Evolutionary conservation across 169 alveolate species (phyloP).

Genomic region (Sarcocystis neurona): DNA sequence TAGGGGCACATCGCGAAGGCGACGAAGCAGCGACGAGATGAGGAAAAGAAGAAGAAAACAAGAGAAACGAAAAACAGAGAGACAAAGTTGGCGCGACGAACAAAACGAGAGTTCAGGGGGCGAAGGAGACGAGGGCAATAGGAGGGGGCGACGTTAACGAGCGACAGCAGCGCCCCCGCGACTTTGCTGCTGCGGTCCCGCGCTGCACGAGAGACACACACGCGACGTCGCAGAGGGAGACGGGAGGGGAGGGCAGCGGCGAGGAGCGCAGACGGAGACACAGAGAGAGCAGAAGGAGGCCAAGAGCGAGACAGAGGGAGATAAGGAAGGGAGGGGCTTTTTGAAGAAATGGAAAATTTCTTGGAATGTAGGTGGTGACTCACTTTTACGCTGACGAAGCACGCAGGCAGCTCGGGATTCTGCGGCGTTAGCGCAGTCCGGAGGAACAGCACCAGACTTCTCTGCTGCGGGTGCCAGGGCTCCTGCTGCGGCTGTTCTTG

Average conservation of each 20-base stretch:
- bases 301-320: background rate
- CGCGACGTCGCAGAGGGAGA: too few relatives aligned
- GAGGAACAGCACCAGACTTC: background rate
- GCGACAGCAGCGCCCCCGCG: too few relatives aligned
- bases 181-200: too few relatives aligned
- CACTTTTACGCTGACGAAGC: background rate
- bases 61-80: background rate
- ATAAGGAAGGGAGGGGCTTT: background rate
- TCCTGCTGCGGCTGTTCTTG: background rate
- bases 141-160: too few relatives aligned
- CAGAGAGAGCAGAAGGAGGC: background rate
- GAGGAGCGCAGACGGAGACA: background rate
- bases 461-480: background rate
- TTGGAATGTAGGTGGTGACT: too few relatives aligned
- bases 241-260: too few relatives aligned
- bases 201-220: too few relatives aligned
- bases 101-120: too few relatives aligned
- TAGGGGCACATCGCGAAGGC: background rate
- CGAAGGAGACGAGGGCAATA: too few relatives aligned
- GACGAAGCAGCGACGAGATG: background rate
- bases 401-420: constrained; percentile 8
- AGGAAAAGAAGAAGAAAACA: too few relatives aligned
- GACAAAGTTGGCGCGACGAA: background rate
- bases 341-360: too few relatives aligned
- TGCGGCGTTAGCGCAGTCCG: constrained; percentile 9